Percentiles rank a stretch among this genome's conserved stretches.
phyloP scores from a whole-genome alignment of 495 filamentous ascomycete genomes.

The Hyaloscypha variabilis region DNA sequence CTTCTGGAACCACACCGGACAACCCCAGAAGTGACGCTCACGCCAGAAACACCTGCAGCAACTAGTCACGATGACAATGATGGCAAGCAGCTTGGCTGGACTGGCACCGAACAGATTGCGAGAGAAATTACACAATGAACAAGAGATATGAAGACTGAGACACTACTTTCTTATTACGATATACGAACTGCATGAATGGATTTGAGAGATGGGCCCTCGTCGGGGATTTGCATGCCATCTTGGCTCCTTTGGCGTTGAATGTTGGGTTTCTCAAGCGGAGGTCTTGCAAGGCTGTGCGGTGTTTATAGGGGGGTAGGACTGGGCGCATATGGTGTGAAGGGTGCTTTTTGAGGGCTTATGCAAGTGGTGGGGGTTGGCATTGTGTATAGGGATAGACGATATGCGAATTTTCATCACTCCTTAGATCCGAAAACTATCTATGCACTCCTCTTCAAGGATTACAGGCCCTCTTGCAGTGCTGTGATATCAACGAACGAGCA shows the following conservation, averaged over 20 bases:
- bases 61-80: slow-evolving; percentile 7
- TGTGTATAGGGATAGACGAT: not conserved
- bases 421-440: not conserved
- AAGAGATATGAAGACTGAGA: slow-evolving; percentile 1
- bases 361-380: not conserved
- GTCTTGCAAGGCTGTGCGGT: slow-evolving; percentile 28
- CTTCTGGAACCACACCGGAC: slow-evolving; percentile 16
- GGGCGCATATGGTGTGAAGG: slow-evolving; percentile 11
- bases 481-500: too few relatives aligned
- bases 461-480: not conserved
- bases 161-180: not conserved
- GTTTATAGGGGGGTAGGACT: slow-evolving; percentile 36
- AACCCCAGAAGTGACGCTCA: slow-evolving; percentile 31
- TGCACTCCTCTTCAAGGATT: not conserved
- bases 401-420: slow-evolving; percentile 1
- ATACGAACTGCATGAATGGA: slow-evolving; percentile 4
- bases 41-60: slow-evolving; percentile 32
- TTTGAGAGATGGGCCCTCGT: not conserved
- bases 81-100: slow-evolving; percentile 29
- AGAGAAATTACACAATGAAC: slow-evolving; percentile 28
- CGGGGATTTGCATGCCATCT: slow-evolving; percentile 7
- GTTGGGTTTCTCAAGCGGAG: slow-evolving; percentile 40
- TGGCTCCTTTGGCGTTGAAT: slow-evolving; percentile 36
- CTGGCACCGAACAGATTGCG: slow-evolving; percentile 5
- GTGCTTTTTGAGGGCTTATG: not conserved